These are phyloP conservation scores for Zymoseptoria brevis DNA, from an alignment of 2,329 filamentous ascomycete genomes.

Conservation along the genomic window DNA sequence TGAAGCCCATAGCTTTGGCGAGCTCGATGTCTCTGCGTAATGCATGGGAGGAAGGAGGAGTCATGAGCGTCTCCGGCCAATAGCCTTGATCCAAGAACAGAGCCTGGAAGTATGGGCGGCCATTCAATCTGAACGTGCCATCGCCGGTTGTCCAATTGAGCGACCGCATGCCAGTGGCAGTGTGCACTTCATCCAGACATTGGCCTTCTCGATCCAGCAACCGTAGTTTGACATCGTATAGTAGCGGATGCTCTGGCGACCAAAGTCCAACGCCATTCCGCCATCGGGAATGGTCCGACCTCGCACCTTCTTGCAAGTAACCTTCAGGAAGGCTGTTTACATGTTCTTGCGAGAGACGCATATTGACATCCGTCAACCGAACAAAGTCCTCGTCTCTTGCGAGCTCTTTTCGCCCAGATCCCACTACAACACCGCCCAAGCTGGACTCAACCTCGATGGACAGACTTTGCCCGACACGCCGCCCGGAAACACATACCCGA, in stretches of 20 bases:
- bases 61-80: constrained; percentile 55
- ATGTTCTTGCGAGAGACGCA: constrained; percentile 42
- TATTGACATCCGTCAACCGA: constrained; percentile 37
- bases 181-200: constrained; percentile 50
- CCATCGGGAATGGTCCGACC: constrained; percentile 39
- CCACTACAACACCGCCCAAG: constrained; percentile 43
- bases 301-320: constrained; percentile 29
- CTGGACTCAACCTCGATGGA: constrained; percentile 48
- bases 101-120: constrained; percentile 52
- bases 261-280: constrained; percentile 52
- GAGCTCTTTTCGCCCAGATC: constrained; percentile 38
- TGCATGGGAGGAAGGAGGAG: constrained; percentile 42
- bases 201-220: constrained; percentile 38
- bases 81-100: constrained; percentile 56
- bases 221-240: constrained; percentile 50
- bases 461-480: constrained; percentile 41
- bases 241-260: constrained; percentile 51
- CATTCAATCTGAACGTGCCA: constrained; percentile 53
- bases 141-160: constrained; percentile 53
- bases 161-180: constrained; percentile 54
- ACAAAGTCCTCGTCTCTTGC: constrained; percentile 45
- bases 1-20: constrained; percentile 54
- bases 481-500: constrained; percentile 43
- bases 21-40: constrained; percentile 49
- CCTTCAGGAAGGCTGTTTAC: constrained; percentile 34